Conservation (phyloP, 169 alveolate genomes). For the Plasmodium gallinaceum region DNA sequence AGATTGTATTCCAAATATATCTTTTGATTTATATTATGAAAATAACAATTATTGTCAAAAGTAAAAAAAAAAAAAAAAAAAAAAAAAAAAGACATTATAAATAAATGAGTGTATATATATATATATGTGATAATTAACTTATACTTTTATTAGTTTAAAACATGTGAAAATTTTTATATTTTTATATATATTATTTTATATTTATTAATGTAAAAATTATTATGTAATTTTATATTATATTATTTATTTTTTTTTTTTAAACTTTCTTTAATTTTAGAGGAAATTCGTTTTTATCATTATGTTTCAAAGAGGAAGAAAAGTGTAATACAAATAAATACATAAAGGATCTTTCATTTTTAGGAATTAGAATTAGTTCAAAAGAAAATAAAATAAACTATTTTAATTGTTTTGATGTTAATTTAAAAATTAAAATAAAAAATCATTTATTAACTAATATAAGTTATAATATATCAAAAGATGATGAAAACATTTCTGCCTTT, state of each 20-base stretch:
- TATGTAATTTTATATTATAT: background rate
- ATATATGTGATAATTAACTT: background rate
- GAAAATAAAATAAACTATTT: conserved; percentile 61
- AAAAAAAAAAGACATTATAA: background rate
- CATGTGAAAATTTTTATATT: background rate
- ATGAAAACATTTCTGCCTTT: conserved; percentile 44
- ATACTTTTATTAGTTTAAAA: background rate
- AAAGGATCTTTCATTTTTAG: conserved; percentile 47
- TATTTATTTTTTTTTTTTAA: background rate
- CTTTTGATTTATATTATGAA: conserved; percentile 41
- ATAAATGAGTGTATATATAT: background rate
- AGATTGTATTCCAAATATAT: conserved; percentile 48
- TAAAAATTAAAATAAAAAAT: conserved; percentile 21
- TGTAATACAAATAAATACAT: conserved; percentile 25
- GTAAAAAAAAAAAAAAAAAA: conserved; percentile 26
- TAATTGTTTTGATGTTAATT: conserved; percentile 60
- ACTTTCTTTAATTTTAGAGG: conserved; percentile 15
- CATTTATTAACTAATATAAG: conserved; percentile 24
- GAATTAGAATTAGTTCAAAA: conserved; percentile 57
- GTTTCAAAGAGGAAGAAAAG: conserved; percentile 69
- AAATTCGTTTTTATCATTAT: conserved; percentile 20
- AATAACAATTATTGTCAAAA: conserved; percentile 14
- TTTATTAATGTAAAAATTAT: background rate
- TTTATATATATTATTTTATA: background rate
- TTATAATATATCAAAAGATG: conserved; percentile 49